These are phyloP conservation scores for Phellopilus nigrolimitatus DNA, from an alignment of 1,284 basidiomycete species.

Conservation along the genomic window DNA sequence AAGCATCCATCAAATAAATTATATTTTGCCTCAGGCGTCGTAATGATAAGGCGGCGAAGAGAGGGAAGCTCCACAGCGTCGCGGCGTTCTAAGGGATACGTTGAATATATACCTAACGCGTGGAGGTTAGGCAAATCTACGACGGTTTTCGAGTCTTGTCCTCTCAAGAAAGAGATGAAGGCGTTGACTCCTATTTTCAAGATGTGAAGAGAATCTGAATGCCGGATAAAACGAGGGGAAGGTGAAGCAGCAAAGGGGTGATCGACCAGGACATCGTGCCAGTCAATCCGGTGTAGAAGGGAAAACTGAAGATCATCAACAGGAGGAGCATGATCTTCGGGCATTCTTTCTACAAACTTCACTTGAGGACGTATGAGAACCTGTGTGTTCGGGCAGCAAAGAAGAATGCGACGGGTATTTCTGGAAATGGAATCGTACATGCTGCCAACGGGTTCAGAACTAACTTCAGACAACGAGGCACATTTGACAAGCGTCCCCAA, in stretches of 20 bases:
- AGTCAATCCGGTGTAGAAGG: constrained; percentile 4
- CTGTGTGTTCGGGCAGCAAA: constrained; percentile 5
- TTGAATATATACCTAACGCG: constrained; percentile 6
- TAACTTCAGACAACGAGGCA: not conserved
- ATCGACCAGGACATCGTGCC: constrained; percentile 4
- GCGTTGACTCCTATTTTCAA: constrained; percentile 5
- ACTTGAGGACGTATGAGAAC: not conserved
- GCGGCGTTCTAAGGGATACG: not conserved
- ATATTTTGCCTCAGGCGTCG: constrained; percentile 6
- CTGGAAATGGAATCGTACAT: not conserved
- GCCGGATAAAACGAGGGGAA: constrained; percentile 1
- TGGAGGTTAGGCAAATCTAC: constrained; percentile 14
- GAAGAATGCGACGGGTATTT: constrained; percentile 7
- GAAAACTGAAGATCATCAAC: constrained; percentile 4
- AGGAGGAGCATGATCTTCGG: not conserved
- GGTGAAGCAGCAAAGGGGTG: not conserved
- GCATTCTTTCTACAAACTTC: not conserved
- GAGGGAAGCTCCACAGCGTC: constrained; percentile 8
- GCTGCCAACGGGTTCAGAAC: not conserved
- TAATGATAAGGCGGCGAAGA: constrained; percentile 3
- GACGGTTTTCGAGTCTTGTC: not conserved
- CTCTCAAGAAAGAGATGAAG: not conserved
- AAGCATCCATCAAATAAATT: constrained; percentile 8
- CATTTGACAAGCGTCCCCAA: constrained; percentile 3
- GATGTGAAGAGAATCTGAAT: constrained; percentile 8